These are phyloP conservation scores for Scutellaria barbata DNA, from an alignment of 257 asterid species.

Conservation along the genomic window DNA sequence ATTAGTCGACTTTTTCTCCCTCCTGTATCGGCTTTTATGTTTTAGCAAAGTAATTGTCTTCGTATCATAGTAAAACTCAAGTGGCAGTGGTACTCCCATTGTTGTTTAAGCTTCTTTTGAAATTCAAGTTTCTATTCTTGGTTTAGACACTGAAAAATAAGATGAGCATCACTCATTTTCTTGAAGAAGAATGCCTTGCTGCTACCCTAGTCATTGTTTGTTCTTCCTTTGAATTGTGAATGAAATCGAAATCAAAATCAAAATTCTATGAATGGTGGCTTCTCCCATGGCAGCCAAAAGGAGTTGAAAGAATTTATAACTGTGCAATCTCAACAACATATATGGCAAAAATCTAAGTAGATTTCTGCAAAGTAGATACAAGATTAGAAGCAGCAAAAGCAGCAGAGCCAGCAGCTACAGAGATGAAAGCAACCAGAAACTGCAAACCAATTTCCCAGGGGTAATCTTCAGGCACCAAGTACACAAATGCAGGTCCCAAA, in stretches of 20 bases:
- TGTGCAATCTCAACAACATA: background rate
- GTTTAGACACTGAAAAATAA: background rate
- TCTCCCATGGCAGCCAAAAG: too few relatives aligned
- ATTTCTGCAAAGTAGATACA: slow-evolving; percentile 80
- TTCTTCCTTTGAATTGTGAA: too few relatives aligned
- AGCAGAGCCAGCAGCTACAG: slow-evolving; percentile 79
- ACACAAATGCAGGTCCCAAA: slow-evolving; percentile 72
- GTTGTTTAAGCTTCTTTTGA: background rate
- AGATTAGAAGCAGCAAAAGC: slow-evolving; percentile 92
- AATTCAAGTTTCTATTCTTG: background rate
- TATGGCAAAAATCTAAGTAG: slow-evolving; percentile 28
- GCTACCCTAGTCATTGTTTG: background rate
- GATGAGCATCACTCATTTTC: background rate
- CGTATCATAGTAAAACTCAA: slow-evolving; percentile 5
- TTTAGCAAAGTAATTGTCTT: background rate
- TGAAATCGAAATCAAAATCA: background rate
- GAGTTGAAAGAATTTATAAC: background rate
- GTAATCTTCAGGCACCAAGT: slow-evolving; percentile 77
- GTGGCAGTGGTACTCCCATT: background rate
- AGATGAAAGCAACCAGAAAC: slow-evolving; percentile 56
- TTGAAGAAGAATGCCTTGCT: background rate
- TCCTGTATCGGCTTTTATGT: background rate
- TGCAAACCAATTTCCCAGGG: slow-evolving; percentile 86
- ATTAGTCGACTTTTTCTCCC: background rate
- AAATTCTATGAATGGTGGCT: too few relatives aligned